phyloP scores from a whole-genome alignment of 2,329 filamentous ascomycete species.

The Reticulascus tulasneorum region DNA sequence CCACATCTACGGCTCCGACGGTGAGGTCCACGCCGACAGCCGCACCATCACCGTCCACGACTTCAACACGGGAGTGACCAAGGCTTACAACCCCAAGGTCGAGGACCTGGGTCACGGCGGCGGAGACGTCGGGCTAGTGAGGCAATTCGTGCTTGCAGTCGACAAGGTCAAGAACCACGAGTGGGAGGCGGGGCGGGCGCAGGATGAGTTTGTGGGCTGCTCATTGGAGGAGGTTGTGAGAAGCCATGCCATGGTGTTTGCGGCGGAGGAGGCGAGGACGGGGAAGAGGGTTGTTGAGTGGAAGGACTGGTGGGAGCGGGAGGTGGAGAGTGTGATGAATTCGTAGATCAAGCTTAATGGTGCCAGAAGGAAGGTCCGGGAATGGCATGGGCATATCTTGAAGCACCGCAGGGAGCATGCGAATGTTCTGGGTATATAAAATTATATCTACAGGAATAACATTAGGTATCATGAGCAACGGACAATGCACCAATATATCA shows the following conservation, averaged over 20 bases:
- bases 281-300: slow-evolving; percentile 70
- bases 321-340: slow-evolving; percentile 21
- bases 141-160: slow-evolving; percentile 80
- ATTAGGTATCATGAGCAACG: too few species aligned
- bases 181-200: slow-evolving; percentile 65
- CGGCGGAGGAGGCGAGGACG: slow-evolving; percentile 79
- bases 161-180: slow-evolving; percentile 70
- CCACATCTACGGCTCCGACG: slow-evolving; percentile 78
- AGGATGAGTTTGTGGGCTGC: slow-evolving; percentile 73
- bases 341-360: too few species aligned
- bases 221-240: slow-evolving; percentile 81
- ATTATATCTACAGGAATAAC: too few species aligned
- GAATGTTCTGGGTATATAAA: too few species aligned
- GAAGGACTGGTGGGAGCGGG: slow-evolving; percentile 66
- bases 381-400: too few species aligned
- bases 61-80: slow-evolving; percentile 15
- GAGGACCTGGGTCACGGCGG: slow-evolving; percentile 14
- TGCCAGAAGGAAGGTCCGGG: too few species aligned
- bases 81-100: slow-evolving; percentile 10
- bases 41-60: slow-evolving; percentile 70
- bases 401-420: too few species aligned
- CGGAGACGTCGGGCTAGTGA: slow-evolving; percentile 52
- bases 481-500: too few species aligned
- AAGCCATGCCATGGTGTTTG: slow-evolving; percentile 91
- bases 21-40: slow-evolving; percentile 85